phyloP scores from a whole-genome alignment of 2,329 filamentous ascomycete genomes.

The Phaeosphaeria sp. region DNA sequence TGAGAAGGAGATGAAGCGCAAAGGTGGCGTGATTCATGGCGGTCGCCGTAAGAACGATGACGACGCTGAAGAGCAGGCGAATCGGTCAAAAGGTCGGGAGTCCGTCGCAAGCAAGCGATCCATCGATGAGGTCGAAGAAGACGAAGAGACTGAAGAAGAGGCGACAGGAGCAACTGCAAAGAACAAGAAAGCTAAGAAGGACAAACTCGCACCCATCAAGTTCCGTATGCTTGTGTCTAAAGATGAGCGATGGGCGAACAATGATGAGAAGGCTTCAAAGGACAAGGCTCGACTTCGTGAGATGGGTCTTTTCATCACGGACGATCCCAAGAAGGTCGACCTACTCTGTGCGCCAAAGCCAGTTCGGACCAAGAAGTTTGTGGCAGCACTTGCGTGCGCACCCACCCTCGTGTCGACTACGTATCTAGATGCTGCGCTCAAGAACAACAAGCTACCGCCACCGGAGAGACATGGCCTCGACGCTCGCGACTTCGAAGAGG shows the following conservation, averaged over 20 bases:
- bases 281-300: conserved; percentile 84
- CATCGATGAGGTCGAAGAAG: conserved; percentile 53
- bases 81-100: conserved; percentile 41
- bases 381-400: conserved; percentile 82
- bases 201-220: conserved; percentile 65
- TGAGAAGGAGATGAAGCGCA: conserved; percentile 90
- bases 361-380: conserved; percentile 91
- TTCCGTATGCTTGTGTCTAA: conserved; percentile 84
- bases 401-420: conserved; percentile 77
- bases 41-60: conserved; percentile 46
- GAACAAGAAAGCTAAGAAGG: conserved; percentile 63
- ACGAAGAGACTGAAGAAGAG: conserved; percentile 52
- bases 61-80: conserved; percentile 46
- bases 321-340: conserved; percentile 78
- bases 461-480: conserved; percentile 71
- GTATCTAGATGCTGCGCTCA: conserved; percentile 80
- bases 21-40: conserved; percentile 69
- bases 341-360: conserved; percentile 87
- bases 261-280: conserved; percentile 74
- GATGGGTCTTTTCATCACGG: conserved; percentile 80
- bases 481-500: conserved; percentile 76
- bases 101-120: conserved; percentile 54
- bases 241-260: conserved; percentile 80
- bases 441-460: conserved; percentile 69
- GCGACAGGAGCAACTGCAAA: conserved; percentile 64